Conservation (phyloP, 1,139 yeast genomes). For the Oligophagozyma castellii region DNA sequence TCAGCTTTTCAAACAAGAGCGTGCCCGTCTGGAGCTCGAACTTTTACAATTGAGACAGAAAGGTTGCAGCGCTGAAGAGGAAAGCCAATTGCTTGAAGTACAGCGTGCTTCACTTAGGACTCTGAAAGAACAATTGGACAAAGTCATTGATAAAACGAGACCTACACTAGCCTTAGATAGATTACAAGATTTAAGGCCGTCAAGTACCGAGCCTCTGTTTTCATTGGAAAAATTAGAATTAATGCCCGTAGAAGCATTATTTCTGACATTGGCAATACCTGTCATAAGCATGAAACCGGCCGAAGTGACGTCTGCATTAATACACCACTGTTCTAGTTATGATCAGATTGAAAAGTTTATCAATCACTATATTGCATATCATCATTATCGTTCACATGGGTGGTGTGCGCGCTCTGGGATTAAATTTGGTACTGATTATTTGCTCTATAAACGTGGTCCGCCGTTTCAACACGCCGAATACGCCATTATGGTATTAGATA, state of each 20-base stretch:
- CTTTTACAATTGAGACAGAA: conserved; percentile 23
- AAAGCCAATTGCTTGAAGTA: conserved; percentile 15
- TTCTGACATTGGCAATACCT: conserved; percentile 40
- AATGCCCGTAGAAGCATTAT: conserved; percentile 65
- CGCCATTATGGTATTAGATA: conserved; percentile 45
- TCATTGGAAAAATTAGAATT: conserved; percentile 56
- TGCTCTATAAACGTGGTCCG: conserved; percentile 82
- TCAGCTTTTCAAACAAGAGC: conserved; percentile 50
- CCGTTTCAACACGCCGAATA: conserved; percentile 92
- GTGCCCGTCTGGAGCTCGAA: conserved; percentile 25
- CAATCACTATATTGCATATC: conserved; percentile 55
- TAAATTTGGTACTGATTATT: conserved; percentile 76
- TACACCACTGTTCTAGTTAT: conserved; percentile 5
- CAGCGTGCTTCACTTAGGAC: conserved; percentile 22
- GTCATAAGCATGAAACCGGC: conserved; percentile 12
- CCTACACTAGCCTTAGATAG: no score
- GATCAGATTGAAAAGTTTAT: conserved; percentile 7
- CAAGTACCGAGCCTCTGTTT: conserved; percentile 32
- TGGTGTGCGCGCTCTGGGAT: conserved; percentile 93
- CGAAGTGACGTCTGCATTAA: conserved; percentile 7
- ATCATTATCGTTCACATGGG: conserved; percentile 76
- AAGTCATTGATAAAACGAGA: conserved; percentile 2
- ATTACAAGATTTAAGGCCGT: no score
- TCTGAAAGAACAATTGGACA: conserved; percentile 22
- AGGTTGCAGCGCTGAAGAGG: conserved; percentile 22